These are phyloP conservation scores for Collybia sordida DNA, from an alignment of 768 basidiomycete genomes.

Conservation along the genomic window DNA sequence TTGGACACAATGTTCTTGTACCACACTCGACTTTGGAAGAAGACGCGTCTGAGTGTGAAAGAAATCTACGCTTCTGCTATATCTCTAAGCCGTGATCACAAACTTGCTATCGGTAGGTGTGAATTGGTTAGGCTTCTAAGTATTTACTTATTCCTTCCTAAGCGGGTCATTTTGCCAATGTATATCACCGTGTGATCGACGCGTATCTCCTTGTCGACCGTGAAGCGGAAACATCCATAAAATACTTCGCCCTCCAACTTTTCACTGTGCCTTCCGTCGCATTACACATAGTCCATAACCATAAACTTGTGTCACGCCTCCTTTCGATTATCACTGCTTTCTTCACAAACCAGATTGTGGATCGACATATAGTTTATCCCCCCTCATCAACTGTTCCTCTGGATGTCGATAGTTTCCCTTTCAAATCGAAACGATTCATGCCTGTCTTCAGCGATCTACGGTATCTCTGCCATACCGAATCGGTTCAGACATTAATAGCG, in stretches of 20 bases:
- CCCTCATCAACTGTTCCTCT: slow-evolving; percentile 34
- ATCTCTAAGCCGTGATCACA: slow-evolving; percentile 70
- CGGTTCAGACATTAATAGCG: slow-evolving; percentile 79
- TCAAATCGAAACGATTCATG: slow-evolving; percentile 96
- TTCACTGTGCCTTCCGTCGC: slow-evolving; percentile 91
- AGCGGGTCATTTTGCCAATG: slow-evolving; percentile 83
- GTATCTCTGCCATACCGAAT: slow-evolving; percentile 77
- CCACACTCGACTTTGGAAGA: slow-evolving; percentile 85
- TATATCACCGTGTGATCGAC: slow-evolving; percentile 86
- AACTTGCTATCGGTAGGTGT: slow-evolving; percentile 72
- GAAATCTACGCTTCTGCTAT: slow-evolving; percentile 79
- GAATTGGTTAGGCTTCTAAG: not conserved
- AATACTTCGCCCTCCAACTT: slow-evolving; percentile 89
- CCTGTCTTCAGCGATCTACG: slow-evolving; percentile 91
- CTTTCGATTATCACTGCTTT: slow-evolving; percentile 86
- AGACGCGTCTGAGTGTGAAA: slow-evolving; percentile 75
- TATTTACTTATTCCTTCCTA: not conserved
- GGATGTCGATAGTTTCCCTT: slow-evolving; percentile 83
- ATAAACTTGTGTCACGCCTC: slow-evolving; percentile 72
- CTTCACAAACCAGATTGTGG: slow-evolving; percentile 86
- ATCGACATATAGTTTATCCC: slow-evolving; percentile 62
- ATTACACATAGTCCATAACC: slow-evolving; percentile 70
- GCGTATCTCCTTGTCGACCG: slow-evolving; percentile 91
- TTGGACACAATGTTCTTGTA: slow-evolving; percentile 75
- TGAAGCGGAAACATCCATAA: slow-evolving; percentile 93